Evolutionary conservation across 75 land plant species (phyloP).

Genomic region (Adiantum capillusveneris): DNA sequence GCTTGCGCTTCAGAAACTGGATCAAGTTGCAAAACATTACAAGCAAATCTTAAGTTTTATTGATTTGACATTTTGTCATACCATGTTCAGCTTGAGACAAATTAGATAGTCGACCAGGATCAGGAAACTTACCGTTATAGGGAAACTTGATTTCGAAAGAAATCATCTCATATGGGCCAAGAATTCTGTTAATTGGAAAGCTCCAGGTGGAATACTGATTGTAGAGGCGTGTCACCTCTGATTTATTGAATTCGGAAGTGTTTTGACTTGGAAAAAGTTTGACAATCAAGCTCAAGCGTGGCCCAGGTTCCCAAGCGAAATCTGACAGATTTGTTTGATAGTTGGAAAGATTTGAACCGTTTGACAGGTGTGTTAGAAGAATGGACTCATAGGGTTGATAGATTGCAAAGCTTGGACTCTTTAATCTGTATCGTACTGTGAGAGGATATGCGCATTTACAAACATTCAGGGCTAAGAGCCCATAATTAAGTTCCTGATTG

Average conservation of each 20-base stretch:
- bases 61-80: too few relatives aligned
- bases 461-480: conserved; percentile 11
- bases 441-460: conserved; percentile 73
- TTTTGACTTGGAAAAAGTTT: conserved; percentile 31
- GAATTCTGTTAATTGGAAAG: conserved; percentile 36
- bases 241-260: conserved; percentile 25
- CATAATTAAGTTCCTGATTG: conserved; percentile 22
- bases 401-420: conserved; percentile 70
- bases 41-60: too few relatives aligned
- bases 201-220: conserved; percentile 42
- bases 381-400: conserved; percentile 38
- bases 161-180: conserved; percentile 89
- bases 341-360: conserved; percentile 23
- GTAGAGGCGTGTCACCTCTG: conserved; percentile 52
- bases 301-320: conserved; percentile 64
- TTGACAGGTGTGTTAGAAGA: conserved; percentile 36
- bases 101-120: conserved; percentile 12
- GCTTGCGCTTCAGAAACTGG: background rate
- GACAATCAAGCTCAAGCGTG: conserved; percentile 63
- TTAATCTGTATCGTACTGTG: conserved; percentile 53
- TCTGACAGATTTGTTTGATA: conserved; percentile 47
- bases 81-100: conserved; percentile 5
- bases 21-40: too few relatives aligned
- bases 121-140: conserved; percentile 21
- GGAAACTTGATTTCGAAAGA: conserved; percentile 19